Percentiles rank a stretch among this genome's conserved stretches.
Conservation (phyloP, 768 basidiomycete species). For the Russula sp. region DNA sequence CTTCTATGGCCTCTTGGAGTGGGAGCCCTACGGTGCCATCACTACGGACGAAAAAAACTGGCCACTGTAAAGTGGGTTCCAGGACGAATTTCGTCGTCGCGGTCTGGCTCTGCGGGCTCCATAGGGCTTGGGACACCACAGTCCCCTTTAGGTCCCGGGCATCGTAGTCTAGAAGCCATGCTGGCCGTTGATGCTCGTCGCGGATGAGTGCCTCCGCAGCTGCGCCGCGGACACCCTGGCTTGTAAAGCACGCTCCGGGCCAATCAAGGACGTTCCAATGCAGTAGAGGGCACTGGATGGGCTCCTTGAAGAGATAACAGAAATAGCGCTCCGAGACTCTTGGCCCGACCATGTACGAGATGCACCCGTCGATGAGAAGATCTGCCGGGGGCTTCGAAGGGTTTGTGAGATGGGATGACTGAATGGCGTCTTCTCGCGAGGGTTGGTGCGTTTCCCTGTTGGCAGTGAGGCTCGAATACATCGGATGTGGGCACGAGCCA, state of each 20-base stretch:
- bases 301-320: neutral
- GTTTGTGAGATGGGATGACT: neutral
- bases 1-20: neutral
- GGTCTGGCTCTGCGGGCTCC: neutral
- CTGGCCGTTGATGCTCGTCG: too few relatives aligned
- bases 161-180: constrained; percentile 1
- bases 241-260: constrained; percentile 7
- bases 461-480: neutral
- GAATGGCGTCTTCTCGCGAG: neutral
- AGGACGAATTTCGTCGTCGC: neutral
- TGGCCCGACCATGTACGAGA: neutral
- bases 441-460: too few relatives aligned
- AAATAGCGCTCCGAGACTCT: neutral
- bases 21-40: neutral
- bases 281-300: neutral
- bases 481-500: too few relatives aligned
- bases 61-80: neutral
- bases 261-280: neutral
- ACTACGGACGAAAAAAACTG: neutral
- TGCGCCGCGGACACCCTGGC: neutral
- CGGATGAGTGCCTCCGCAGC: too few relatives aligned
- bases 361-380: neutral
- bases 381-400: neutral
- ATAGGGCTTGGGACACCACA: neutral
- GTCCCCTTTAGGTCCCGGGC: neutral